These are phyloP conservation scores for Cladosporium sp. DNA, from an alignment of 2,329 filamentous ascomycete genomes.

Conservation along the genomic window DNA sequence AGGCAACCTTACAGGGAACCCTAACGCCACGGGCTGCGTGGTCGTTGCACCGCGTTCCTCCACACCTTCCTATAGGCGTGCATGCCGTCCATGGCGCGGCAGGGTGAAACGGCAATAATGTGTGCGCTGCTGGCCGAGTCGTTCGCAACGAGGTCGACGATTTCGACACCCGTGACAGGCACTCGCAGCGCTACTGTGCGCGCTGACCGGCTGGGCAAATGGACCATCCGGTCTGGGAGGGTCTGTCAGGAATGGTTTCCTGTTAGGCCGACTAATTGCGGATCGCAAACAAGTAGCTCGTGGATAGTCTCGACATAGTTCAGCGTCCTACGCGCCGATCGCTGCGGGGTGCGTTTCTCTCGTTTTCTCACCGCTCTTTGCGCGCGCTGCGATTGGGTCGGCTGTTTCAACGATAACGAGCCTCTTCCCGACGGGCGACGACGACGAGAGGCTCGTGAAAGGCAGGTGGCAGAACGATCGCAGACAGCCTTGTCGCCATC, in stretches of 20 bases:
- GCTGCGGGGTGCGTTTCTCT: conserved; percentile 10
- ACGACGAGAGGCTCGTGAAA: background rate
- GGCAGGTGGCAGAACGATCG: background rate
- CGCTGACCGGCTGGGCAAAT: conserved; percentile 7
- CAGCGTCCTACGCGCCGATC: conserved; percentile 5
- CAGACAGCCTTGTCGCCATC: background rate
- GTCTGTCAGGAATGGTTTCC: conserved; percentile 1
- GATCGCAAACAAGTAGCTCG: background rate
- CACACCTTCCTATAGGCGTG: conserved; percentile 12
- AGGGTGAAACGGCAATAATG: conserved; percentile 8
- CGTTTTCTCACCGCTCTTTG: conserved; percentile 12
- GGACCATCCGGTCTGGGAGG: conserved; percentile 4
- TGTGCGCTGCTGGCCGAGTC: conserved; percentile 7
- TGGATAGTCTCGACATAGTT: too few relatives aligned
- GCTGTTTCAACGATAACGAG: background rate
- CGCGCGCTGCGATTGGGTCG: background rate
- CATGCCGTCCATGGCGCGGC: conserved; percentile 5
- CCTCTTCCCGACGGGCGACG: background rate
- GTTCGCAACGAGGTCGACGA: background rate
- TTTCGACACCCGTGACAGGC: conserved; percentile 1
- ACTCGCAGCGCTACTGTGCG: background rate
- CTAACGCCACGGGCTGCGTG: conserved; percentile 8
- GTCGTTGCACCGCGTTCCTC: conserved; percentile 11
- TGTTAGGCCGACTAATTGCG: background rate
- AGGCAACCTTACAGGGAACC: conserved; percentile 26